Percentiles rank a stretch among this genome's conserved stretches.
Conservation (phyloP, 176 grass and related monocot species). For the Saccharum officinarum region DNA sequence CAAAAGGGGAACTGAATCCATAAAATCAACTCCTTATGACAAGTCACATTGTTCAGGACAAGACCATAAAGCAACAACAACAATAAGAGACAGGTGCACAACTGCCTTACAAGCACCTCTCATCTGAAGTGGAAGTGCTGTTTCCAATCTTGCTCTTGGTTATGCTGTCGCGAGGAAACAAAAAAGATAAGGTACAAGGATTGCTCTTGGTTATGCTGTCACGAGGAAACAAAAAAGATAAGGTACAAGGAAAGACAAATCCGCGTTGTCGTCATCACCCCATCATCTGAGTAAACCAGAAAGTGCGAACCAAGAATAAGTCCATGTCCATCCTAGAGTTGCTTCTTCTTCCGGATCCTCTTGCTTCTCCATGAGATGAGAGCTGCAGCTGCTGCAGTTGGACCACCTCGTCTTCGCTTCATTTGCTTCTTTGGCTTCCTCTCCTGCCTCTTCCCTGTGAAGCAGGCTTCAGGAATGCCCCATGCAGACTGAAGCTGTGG, state of each 20-base stretch:
- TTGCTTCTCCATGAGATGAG: slow-evolving; percentile 41
- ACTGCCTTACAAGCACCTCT: slow-evolving; percentile 36
- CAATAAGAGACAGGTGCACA: slow-evolving; percentile 17
- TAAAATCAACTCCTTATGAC: slow-evolving; percentile 2
- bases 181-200: background rate
- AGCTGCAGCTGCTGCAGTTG: slow-evolving; percentile 10
- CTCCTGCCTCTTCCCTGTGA: slow-evolving; percentile 62
- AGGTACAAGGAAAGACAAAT: background rate
- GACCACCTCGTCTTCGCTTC: slow-evolving; percentile 41
- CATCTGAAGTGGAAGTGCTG: background rate
- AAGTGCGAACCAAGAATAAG: background rate
- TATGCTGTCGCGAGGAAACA: background rate
- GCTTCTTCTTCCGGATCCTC: slow-evolving; percentile 40
- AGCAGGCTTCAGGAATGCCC: slow-evolving; percentile 52
- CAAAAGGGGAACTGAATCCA: background rate
- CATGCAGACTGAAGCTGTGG: slow-evolving; percentile 44
- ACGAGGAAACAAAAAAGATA: background rate
- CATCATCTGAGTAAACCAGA: slow-evolving; percentile 4
- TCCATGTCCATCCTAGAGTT: slow-evolving; percentile 6
- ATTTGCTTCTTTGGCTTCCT: slow-evolving; percentile 44
- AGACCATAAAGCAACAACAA: slow-evolving; percentile 27
- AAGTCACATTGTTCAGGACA: slow-evolving; percentile 14
- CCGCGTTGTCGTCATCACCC: slow-evolving; percentile 17
- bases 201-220: background rate
- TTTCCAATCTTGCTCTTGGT: background rate